A percentile compares a stretch with the other conserved stretches of the same genome.
phyloP scores from a whole-genome alignment of 2,329 filamentous ascomycete species.

The Thyridium curvatum region DNA sequence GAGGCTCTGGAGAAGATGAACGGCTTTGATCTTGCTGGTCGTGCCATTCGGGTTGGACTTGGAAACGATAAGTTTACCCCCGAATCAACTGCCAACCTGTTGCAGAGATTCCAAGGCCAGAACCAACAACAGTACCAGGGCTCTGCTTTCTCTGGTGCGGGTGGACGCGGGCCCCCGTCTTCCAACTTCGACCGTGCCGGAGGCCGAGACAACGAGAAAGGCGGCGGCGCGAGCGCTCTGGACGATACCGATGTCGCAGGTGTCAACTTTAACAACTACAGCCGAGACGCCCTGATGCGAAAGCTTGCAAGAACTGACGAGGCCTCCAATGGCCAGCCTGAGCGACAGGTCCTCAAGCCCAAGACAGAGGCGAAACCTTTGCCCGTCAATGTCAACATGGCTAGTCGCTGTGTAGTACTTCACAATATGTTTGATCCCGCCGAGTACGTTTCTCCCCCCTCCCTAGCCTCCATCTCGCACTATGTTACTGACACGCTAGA shows the following conservation, averaged over 20 bases:
- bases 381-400: constrained; percentile 83
- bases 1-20: constrained; percentile 99
- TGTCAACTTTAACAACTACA: constrained; percentile 99
- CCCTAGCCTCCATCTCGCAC: not conserved
- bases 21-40: constrained; percentile 94
- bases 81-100: constrained; percentile 86
- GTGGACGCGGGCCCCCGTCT: constrained; percentile 77
- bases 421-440: constrained; percentile 93
- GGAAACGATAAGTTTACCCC: constrained; percentile 99
- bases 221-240: constrained; percentile 84
- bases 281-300: constrained; percentile 95
- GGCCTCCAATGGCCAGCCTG: constrained; percentile 57
- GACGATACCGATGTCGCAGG: constrained; percentile 97
- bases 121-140: constrained; percentile 72
- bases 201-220: constrained; percentile 83
- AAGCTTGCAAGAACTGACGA: constrained; percentile 97
- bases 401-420: constrained; percentile 87
- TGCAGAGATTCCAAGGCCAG: constrained; percentile 86
- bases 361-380: constrained; percentile 74
- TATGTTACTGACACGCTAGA: constrained; percentile 21
- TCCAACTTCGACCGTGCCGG: constrained; percentile 89
- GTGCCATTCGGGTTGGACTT: constrained; percentile 95
- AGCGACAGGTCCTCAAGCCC: constrained; percentile 68
- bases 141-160: constrained; percentile 84
- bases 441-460: constrained; percentile 58